Base-by-base conservation (phyloP, 1,284 basidiomycete species). In the Wallemia hederae region DNA sequence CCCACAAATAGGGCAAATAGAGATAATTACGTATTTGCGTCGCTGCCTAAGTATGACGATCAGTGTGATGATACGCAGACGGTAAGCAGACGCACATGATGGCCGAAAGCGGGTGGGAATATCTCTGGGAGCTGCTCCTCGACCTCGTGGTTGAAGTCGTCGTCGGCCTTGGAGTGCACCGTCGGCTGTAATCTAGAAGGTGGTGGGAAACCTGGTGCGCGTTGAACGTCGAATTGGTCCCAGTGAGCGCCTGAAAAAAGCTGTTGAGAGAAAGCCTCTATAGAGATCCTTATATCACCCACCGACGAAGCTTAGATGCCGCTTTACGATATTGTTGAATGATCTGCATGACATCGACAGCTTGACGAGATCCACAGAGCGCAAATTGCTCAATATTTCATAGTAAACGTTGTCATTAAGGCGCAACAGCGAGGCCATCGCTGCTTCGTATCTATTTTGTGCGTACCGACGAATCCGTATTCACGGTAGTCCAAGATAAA, bases 1-100 rank as follows among this genome's bases (percentile, higher is more conserved):
- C 56, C 17, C 56, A 58, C 56, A 58, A 28, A 28, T 58, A 58
- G 24, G 56, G 56, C 15, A 58, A 28, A 58, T 58, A 58, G 15
- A 58, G 56, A 15, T 26, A 27, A 28, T 27, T 58, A 27, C 56
- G 25, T 26, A 58, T 26, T 28, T 58, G 56, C 5, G 25, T 24
- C 11, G 56, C 27, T 14, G 56, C 9, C 56, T 58, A 28, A 26
- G 14, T 55, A 24, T 55, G 25, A 34, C 15, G 15, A 28, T 58
- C 19, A 26, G 56, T 58, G 27, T 58, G 14, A 26, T 28, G 7
- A 28, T 58, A 58, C 24, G 25, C 56, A 7, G 5, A 26, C 11
- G 7, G 2, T 11, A 15, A 28, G 25, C 15, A 26, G n/a, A 26
- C 24, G 19, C 56, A 58, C 56, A 9, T 58, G 56, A 24, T 58